Evolutionary conservation across 371 early-diverging fungal species (phyloP).

Genomic region (Mortierella sp.): DNA sequence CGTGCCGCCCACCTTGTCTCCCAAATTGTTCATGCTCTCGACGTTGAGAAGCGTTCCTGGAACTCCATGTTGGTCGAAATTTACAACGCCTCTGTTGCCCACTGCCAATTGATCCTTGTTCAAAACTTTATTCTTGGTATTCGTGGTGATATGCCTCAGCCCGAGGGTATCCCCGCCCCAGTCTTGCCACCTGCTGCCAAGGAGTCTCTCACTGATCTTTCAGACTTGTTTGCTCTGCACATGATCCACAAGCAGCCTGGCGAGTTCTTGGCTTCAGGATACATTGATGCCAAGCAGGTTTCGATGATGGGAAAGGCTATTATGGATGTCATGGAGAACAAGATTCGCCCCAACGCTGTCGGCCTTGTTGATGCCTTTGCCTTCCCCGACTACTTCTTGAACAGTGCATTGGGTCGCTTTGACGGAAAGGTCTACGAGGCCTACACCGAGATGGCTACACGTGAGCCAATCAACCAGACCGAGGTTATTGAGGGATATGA

Average conservation of each 20-base stretch:
- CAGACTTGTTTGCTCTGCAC: slow-evolving; percentile 71
- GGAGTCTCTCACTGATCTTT: slow-evolving; percentile 69
- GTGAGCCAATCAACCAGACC: slow-evolving; percentile 76
- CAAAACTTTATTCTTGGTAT: slow-evolving; percentile 64
- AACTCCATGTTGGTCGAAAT: slow-evolving; percentile 78
- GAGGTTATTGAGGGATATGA: slow-evolving; percentile 70
- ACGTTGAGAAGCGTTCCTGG: slow-evolving; percentile 74
- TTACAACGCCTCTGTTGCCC: slow-evolving; percentile 74
- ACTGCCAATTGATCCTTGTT: slow-evolving; percentile 71
- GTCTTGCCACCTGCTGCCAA: slow-evolving; percentile 67
- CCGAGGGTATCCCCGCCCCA: slow-evolving; percentile 70
- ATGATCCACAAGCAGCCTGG: slow-evolving; percentile 77
- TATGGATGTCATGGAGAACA: slow-evolving; percentile 63
- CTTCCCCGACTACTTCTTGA: slow-evolving; percentile 77
- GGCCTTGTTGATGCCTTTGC: slow-evolving; percentile 82
- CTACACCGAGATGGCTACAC: slow-evolving; percentile 75
- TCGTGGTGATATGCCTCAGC: slow-evolving; percentile 65
- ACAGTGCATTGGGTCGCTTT: slow-evolving; percentile 80
- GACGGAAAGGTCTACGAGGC: slow-evolving; percentile 85
- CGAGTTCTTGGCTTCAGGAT: slow-evolving; percentile 74
- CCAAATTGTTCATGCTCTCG: slow-evolving; percentile 70
- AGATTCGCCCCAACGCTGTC: slow-evolving; percentile 79
- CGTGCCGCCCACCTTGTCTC: slow-evolving; percentile 73
- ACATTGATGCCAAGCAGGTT: slow-evolving; percentile 63
- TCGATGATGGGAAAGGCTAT: slow-evolving; percentile 66